phyloP scores from a whole-genome alignment of 2,329 filamentous ascomycete species.

The Epicoccum sorghinum region DNA sequence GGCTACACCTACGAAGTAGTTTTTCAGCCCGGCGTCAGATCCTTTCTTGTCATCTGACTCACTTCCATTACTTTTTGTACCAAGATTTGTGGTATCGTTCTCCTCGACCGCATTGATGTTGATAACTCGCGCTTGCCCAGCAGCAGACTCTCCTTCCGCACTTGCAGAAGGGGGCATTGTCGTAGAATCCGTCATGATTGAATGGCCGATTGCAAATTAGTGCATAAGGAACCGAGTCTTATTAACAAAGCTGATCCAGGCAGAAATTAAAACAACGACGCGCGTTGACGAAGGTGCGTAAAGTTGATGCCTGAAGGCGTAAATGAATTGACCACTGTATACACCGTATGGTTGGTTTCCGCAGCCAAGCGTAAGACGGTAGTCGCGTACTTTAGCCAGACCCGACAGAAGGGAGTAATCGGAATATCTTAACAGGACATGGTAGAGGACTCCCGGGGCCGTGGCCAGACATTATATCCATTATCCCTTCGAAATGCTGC shows the following conservation, averaged over 20 bases:
- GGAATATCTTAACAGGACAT: too few relatives aligned
- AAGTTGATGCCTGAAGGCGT: conserved; percentile 7
- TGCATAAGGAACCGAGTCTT: background rate
- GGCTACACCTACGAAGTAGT: conserved; percentile 39
- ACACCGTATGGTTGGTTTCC: background rate
- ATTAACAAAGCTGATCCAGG: background rate
- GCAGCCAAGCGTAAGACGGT: conserved; percentile 5
- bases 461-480: background rate
- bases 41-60: conserved; percentile 23
- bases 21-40: conserved; percentile 30
- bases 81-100: background rate
- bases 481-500: background rate
- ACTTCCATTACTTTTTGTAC: conserved; percentile 2
- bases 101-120: conserved; percentile 16
- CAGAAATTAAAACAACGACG: background rate
- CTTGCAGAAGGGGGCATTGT: background rate
- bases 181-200: conserved; percentile 1
- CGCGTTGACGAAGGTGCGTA: conserved; percentile 1
- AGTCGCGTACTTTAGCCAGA: background rate
- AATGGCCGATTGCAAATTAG: background rate
- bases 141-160: conserved; percentile 19
- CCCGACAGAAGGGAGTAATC: too few relatives aligned
- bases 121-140: conserved; percentile 18
- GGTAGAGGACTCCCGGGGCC: background rate
- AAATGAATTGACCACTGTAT: background rate